Evolutionary conservation across 2,329 filamentous ascomycete genomes (phyloP).

Genomic region (Huntiella omanensis): DNA sequence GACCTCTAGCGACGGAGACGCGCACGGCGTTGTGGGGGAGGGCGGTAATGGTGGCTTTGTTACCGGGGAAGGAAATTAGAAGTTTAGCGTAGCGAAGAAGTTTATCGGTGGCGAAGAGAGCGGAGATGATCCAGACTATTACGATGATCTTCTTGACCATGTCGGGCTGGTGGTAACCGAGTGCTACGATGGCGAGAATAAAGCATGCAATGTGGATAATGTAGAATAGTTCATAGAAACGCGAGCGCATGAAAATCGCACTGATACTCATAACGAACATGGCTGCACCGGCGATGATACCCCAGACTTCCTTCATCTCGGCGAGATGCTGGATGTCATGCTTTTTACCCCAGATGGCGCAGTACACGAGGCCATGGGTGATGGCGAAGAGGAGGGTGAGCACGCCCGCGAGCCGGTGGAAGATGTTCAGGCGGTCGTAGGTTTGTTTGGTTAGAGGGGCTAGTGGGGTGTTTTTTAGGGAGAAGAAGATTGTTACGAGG

Average conservation of each 20-base stretch:
- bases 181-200: conserved; percentile 26
- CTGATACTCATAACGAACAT: conserved; percentile 24
- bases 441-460: conserved; percentile 33
- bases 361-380: conserved; percentile 27
- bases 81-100: conserved; percentile 27
- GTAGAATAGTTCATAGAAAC: conserved; percentile 38
- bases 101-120: conserved; percentile 33
- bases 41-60: conserved; percentile 32
- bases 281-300: conserved; percentile 27
- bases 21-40: conserved; percentile 35
- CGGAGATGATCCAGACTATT: conserved; percentile 23
- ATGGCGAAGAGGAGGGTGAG: conserved; percentile 26
- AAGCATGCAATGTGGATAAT: conserved; percentile 31
- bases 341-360: conserved; percentile 20
- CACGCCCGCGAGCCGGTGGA: conserved; percentile 35
- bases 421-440: conserved; percentile 38
- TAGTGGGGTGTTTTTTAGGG: conserved; percentile 39
- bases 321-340: conserved; percentile 18
- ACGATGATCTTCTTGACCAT: conserved; percentile 23
- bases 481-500: conserved; percentile 31
- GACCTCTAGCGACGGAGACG: conserved; percentile 32
- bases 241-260: conserved; percentile 25
- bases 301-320: conserved; percentile 24
- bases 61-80: conserved; percentile 27
- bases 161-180: conserved; percentile 33